Conservation (phyloP, 495 filamentous ascomycete species). For the Xylaria intraflava region DNA sequence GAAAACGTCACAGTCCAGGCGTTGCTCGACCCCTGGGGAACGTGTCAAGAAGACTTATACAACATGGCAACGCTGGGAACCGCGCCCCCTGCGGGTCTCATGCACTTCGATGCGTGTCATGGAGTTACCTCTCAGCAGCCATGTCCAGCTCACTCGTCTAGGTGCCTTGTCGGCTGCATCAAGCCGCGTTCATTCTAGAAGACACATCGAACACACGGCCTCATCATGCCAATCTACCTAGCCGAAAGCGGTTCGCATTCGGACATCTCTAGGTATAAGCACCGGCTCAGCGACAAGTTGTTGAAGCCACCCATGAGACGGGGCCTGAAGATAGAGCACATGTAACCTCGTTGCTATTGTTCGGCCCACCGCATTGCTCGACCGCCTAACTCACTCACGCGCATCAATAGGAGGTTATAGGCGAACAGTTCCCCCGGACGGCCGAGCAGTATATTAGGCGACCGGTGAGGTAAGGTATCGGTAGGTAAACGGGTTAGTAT, state of each 20-base stretch:
- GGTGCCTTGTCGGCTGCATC: background rate
- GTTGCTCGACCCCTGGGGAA: too few species aligned
- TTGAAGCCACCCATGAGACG: slow-evolving; percentile 1
- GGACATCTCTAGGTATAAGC: slow-evolving; percentile 5
- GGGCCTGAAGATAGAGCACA: background rate
- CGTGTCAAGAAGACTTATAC: too few species aligned
- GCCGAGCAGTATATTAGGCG: too few species aligned
- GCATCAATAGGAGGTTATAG: too few species aligned
- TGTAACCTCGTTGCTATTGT: slow-evolving; percentile 6
- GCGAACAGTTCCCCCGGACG: too few species aligned
- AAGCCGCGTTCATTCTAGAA: slow-evolving; percentile 10
- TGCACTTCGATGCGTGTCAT: slow-evolving; percentile 3
- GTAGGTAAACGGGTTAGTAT: too few species aligned
- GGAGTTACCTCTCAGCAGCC: background rate
- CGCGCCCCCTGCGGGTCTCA: slow-evolving; percentile 2
- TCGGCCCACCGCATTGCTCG: too few species aligned
- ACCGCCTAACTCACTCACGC: too few species aligned
- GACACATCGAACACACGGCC: slow-evolving; percentile 4
- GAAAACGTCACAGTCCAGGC: too few species aligned
- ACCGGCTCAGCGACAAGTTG: slow-evolving; percentile 1
- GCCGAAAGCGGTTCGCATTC: slow-evolving; percentile 3
- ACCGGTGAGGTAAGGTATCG: too few species aligned
- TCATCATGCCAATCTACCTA: background rate
- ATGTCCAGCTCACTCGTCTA: background rate
- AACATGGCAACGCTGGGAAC: background rate